Conservation (phyloP, 306 rosid genomes). For the Bauhinia variegata region DNA sequence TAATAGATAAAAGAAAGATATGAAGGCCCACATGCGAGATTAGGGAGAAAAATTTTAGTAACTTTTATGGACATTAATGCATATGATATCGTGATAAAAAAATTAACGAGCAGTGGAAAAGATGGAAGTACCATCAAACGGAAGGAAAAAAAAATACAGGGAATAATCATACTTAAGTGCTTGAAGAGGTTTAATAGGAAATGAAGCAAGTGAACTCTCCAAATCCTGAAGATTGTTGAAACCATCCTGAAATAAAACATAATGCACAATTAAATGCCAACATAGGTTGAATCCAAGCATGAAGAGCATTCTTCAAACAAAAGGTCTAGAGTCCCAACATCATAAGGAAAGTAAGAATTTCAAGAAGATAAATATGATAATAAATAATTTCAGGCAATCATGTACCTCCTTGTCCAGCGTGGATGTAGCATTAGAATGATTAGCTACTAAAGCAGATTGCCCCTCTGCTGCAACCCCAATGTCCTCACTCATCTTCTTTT, state of each 20-base stretch:
- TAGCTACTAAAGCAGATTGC: conserved; percentile 44
- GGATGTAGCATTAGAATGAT: conserved; percentile 55
- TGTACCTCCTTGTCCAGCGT: conserved; percentile 63
- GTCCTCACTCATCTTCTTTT: conserved; percentile 46
- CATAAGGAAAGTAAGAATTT: neutral
- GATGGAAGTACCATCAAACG: neutral
- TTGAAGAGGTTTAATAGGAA: conserved; percentile 83
- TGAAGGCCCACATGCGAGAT: neutral
- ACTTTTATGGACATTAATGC: no score
- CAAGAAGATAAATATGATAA: conserved; percentile 1
- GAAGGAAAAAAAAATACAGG: neutral
- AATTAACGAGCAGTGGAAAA: conserved; percentile 5
- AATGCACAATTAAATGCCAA: conserved; percentile 28
- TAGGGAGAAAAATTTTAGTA: neutral
- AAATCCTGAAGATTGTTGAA: conserved; percentile 72
- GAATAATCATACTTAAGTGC: conserved; percentile 78
- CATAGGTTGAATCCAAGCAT: conserved; percentile 18
- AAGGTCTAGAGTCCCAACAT: conserved; percentile 24
- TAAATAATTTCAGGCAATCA: conserved; percentile 33
- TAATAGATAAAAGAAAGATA: neutral
- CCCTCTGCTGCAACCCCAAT: conserved; percentile 53
- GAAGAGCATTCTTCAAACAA: conserved; percentile 1
- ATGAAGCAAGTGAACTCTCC: conserved; percentile 84
- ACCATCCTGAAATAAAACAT: conserved; percentile 66
- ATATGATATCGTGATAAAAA: conserved; percentile 19